These are phyloP conservation scores for Hypoxylon sp. DNA, from an alignment of 2,329 filamentous ascomycete genomes.

Conservation along the genomic window DNA sequence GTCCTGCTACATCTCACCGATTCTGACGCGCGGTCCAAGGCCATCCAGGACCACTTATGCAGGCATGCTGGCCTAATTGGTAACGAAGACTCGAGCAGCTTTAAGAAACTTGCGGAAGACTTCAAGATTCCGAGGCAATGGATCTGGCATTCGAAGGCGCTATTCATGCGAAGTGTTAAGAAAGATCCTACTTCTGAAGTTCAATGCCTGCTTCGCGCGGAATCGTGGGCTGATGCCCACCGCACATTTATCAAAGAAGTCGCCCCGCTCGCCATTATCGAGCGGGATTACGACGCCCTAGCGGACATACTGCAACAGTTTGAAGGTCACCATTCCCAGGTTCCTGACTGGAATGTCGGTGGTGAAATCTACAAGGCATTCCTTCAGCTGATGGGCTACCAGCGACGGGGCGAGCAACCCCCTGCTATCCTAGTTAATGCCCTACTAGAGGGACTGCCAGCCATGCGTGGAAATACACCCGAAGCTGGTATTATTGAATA, in stretches of 20 bases:
- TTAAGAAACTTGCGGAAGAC: constrained; percentile 72
- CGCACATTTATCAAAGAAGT: constrained; percentile 84
- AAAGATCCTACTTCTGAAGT: constrained; percentile 80
- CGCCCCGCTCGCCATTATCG: constrained; percentile 85
- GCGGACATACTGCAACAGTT: constrained; percentile 81
- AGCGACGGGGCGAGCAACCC: constrained; percentile 57
- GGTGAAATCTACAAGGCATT: constrained; percentile 83
- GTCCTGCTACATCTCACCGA: constrained; percentile 83
- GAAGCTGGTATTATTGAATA: constrained; percentile 54
- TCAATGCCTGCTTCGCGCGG: constrained; percentile 83
- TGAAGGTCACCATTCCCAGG: constrained; percentile 70
- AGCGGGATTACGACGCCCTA: constrained; percentile 81
- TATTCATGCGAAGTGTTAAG: constrained; percentile 81
- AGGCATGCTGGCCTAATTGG: constrained; percentile 79
- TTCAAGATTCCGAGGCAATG: constrained; percentile 81
- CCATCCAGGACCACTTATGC: constrained; percentile 80
- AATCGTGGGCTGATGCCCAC: constrained; percentile 85
- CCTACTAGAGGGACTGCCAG: constrained; percentile 69
- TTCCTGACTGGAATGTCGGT: constrained; percentile 82
- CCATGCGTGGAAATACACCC: constrained; percentile 63
- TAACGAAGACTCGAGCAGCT: constrained; percentile 69
- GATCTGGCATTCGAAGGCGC: constrained; percentile 90
- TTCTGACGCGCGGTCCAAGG: constrained; percentile 72
- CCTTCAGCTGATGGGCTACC: constrained; percentile 64
- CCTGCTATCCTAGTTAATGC: constrained; percentile 67